phyloP scores from a whole-genome alignment of 805 yeast genomes.

The Kuraishia hungarica region DNA sequence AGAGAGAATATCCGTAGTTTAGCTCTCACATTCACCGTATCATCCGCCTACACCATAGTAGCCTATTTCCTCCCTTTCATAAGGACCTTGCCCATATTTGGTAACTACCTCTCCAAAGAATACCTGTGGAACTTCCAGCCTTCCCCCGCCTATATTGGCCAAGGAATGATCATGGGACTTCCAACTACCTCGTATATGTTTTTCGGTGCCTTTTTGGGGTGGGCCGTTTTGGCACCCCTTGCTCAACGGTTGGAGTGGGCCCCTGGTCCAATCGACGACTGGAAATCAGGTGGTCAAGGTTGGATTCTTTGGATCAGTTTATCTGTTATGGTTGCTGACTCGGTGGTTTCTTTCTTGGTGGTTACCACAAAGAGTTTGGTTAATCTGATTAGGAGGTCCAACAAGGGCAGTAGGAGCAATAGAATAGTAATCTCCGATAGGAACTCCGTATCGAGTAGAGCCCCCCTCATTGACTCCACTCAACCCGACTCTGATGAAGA shows the following conservation, averaged over 20 bases:
- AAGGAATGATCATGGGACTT: slow-evolving; percentile 95
- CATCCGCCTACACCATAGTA: slow-evolving; percentile 63
- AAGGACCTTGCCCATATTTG: slow-evolving; percentile 68
- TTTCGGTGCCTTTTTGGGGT: slow-evolving; percentile 81
- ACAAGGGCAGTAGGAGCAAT: not conserved
- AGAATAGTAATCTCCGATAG: too few species aligned
- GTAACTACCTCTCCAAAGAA: slow-evolving; percentile 44
- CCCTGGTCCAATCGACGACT: slow-evolving; percentile 80
- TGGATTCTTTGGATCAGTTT: slow-evolving; percentile 95
- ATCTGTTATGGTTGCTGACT: slow-evolving; percentile 90
- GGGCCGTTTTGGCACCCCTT: slow-evolving; percentile 87
- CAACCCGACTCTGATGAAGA: slow-evolving; percentile 14
- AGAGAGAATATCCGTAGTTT: slow-evolving; percentile 54
- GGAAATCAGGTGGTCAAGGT: slow-evolving; percentile 93
- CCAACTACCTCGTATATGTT: slow-evolving; percentile 89
- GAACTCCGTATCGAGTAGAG: not conserved
- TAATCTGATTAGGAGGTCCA: slow-evolving; percentile 2
- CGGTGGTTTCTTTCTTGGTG: slow-evolving; percentile 69
- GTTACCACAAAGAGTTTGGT: slow-evolving; percentile 38
- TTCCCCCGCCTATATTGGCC: slow-evolving; percentile 95
- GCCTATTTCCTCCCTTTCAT: slow-evolving; percentile 71
- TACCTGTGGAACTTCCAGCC: slow-evolving; percentile 90
- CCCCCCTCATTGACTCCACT: not conserved
- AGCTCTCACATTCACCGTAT: slow-evolving; percentile 49
- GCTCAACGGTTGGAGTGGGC: slow-evolving; percentile 76